Evolutionary conservation across 2,329 filamentous ascomycete genomes (phyloP).

Genomic region (Blastomyces gilchristii): DNA sequence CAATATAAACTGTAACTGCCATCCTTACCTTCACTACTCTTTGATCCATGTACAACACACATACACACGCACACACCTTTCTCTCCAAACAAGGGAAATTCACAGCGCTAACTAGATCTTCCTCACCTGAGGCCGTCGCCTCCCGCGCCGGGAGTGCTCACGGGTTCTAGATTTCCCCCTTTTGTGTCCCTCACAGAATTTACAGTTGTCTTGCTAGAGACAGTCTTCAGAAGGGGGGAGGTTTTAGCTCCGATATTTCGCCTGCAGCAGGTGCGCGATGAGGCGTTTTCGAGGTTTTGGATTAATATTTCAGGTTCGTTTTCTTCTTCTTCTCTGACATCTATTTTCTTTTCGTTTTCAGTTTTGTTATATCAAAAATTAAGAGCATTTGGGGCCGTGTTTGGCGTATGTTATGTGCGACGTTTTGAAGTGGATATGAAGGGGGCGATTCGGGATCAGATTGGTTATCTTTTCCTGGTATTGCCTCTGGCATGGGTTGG

Average conservation of each 20-base stretch:
- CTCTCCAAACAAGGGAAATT: background rate
- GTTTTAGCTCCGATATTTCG: slow-evolving; percentile 28
- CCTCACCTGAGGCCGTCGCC: background rate
- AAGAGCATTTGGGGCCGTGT: too few relatives aligned
- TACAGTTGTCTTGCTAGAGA: slow-evolving; percentile 23
- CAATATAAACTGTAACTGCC: too few relatives aligned
- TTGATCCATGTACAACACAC: too few relatives aligned
- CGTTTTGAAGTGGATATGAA: too few relatives aligned
- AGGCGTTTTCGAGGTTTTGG: slow-evolving; percentile 35
- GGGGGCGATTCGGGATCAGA: too few relatives aligned
- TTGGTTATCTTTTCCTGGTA: too few relatives aligned
- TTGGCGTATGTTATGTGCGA: too few relatives aligned
- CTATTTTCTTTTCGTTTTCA: too few relatives aligned
- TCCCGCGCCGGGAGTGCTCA: background rate
- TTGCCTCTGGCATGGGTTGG: too few relatives aligned
- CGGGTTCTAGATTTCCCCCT: background rate
- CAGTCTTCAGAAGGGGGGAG: slow-evolving; percentile 26
- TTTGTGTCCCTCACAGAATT: slow-evolving; percentile 22
- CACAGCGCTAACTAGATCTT: background rate
- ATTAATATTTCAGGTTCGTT: slow-evolving; percentile 28
- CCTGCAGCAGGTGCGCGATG: slow-evolving; percentile 26
- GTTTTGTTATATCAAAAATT: too few relatives aligned
- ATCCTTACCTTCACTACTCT: too few relatives aligned
- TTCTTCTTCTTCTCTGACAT: too few relatives aligned
- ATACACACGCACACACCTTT: background rate